Evolutionary conservation across 495 filamentous ascomycete genomes (phyloP), one percentile per base, ranked within the genome.

Genomic region (Daldinia vernicosa): DNA sequence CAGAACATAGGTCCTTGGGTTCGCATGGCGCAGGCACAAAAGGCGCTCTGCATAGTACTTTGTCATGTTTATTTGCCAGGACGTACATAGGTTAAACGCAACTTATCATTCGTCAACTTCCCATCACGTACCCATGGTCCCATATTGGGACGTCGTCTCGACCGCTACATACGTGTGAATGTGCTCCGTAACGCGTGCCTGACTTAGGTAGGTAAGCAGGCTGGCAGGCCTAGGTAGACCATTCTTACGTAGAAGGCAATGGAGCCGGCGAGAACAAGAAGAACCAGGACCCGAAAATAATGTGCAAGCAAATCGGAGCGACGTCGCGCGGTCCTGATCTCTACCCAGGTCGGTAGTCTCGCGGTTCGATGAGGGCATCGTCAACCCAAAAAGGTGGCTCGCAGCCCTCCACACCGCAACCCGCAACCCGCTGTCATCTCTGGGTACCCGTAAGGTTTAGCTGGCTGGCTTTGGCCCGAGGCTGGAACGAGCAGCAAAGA

Each of bases 1-100:
- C 43, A 45, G 17, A 45, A 24, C 43, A 24, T 58, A 60, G 57
- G 37, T 47, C 54, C 53, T 66, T 53, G 58, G 62, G 66, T 73
- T 73, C 70, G 70, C 70, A 73, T 73, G 69, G 66, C 70, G 70
- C 70, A 73, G 70, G 70, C 70, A 73, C 70, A 66, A 47, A 30
- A 66, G 66, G 43, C 62, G 45, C 56, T 66, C 33, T 66, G 66
- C 66, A 69, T 66, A 24, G 57, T 66, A 66, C 43, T 39, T 39
- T 66, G 58, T 62, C 66, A 54, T 60, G 35, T 27, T 50, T 63
- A 24, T 51, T 60, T 30, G 51, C 57, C 53, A 63, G 53, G 66
- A 53, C 40, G 27, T 24, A 27, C 33, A 4, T 24, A 47, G 43
- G 11, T 19, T 3, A 11, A 2, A 24, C 19, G 30, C 4, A 35